phyloP scores from a whole-genome alignment of 2,329 filamentous ascomycete genomes.

The Neophaeococcomyces mojaviensis region DNA sequence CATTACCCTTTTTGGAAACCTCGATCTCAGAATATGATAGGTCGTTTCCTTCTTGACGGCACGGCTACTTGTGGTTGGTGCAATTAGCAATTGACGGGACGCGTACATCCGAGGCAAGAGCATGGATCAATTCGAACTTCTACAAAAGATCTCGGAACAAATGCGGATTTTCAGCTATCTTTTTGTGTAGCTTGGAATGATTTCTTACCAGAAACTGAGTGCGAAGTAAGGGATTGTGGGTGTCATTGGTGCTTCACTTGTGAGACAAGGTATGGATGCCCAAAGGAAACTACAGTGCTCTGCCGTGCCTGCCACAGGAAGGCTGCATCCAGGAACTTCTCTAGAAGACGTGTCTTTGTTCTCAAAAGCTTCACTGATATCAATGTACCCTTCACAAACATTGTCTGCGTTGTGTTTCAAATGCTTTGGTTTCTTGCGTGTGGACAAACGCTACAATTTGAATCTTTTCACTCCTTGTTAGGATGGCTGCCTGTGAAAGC shows the following conservation, averaged over 20 bases:
- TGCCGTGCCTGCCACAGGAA: background rate
- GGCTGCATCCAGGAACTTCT: background rate
- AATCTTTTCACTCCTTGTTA: background rate
- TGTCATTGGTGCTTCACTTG: background rate
- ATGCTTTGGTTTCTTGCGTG: background rate
- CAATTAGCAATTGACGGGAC: background rate
- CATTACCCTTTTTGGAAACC: background rate
- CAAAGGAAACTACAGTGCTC: background rate
- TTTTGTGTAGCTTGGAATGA: too few relatives aligned
- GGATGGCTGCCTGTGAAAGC: conserved; percentile 5
- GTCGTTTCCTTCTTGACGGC: background rate
- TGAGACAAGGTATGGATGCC: background rate
- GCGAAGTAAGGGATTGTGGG: too few relatives aligned
- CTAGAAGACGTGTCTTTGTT: background rate
- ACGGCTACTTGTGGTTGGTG: background rate
- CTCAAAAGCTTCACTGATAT: background rate
- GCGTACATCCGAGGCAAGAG: background rate
- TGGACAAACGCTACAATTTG: background rate
- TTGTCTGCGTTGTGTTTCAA: background rate
- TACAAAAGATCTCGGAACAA: too few relatives aligned
- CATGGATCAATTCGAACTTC: background rate
- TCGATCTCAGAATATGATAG: background rate
- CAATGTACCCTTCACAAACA: too few relatives aligned
- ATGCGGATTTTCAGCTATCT: too few relatives aligned
- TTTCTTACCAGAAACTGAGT: too few relatives aligned